phyloP scores from a whole-genome alignment of 257 asterid species.

The Primulina huaijiensis region DNA sequence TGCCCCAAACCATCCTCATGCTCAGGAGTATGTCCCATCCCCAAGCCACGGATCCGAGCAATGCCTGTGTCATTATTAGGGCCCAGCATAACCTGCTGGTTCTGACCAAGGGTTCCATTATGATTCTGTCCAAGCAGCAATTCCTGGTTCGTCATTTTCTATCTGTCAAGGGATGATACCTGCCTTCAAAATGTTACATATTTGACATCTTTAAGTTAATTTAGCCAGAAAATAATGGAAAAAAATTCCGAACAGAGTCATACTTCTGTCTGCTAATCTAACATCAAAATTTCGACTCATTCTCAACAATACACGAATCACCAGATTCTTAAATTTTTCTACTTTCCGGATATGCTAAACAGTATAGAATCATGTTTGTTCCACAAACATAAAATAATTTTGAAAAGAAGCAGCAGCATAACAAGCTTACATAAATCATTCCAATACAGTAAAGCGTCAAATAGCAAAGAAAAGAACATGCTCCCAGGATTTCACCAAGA shows the following conservation, averaged over 20 bases:
- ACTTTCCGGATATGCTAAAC: conserved; percentile 1
- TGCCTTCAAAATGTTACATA: conserved; percentile 10
- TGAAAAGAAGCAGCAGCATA: conserved; percentile 1
- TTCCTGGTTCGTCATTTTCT: conserved; percentile 59
- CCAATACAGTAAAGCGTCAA: conserved; percentile 11
- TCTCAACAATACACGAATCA: background rate
- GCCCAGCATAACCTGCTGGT: conserved; percentile 48
- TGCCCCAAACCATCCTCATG: conserved; percentile 43
- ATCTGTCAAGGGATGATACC: conserved; percentile 21
- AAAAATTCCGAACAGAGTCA: background rate
- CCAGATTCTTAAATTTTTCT: background rate
- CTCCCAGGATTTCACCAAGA: conserved; percentile 10
- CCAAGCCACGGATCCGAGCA: conserved; percentile 52
- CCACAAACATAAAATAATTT: conserved; percentile 13
- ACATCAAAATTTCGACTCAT: background rate
- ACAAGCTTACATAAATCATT: conserved; percentile 12
- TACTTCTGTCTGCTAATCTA: background rate
- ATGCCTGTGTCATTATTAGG: conserved; percentile 46
- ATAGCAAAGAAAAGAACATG: conserved; percentile 4
- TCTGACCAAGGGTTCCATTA: conserved; percentile 42
- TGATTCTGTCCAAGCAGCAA: conserved; percentile 51
- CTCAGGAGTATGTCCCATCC: conserved; percentile 45
- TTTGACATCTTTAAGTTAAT: conserved; percentile 9
- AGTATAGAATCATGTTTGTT: conserved; percentile 13
- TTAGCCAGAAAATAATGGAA: background rate